phyloP scores from a whole-genome alignment of 345 rosid species.

The Euphorbia peplus region DNA sequence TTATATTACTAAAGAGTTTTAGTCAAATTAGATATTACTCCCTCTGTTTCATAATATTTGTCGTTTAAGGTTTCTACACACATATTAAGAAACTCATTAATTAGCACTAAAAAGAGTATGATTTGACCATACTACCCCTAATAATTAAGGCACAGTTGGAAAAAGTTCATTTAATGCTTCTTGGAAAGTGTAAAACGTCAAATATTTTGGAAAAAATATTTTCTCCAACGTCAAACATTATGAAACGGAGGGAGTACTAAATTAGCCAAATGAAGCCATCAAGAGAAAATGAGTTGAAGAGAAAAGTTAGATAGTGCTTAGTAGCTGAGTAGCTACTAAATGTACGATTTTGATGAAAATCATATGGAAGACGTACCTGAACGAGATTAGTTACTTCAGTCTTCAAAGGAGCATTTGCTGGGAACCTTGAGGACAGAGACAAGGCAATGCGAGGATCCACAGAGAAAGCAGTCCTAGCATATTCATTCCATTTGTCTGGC shows the following conservation, averaged over 20 bases:
- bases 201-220: no score
- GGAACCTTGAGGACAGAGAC: conserved; percentile 78
- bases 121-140: no score
- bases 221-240: no score
- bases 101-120: no score
- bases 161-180: no score
- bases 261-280: neutral
- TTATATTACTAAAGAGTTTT: no score
- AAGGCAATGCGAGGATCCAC: conserved; percentile 91
- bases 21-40: no score
- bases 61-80: no score
- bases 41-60: no score
- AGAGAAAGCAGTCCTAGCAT: conserved; percentile 78
- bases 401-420: conserved; percentile 63
- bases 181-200: no score
- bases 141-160: no score
- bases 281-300: neutral
- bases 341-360: neutral
- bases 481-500: conserved; percentile 85
- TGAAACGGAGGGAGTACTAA: neutral
- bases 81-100: no score
- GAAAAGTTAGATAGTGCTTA: neutral
- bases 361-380: conserved; percentile 52
- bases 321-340: conserved; percentile 47
- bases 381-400: conserved; percentile 84